These are phyloP conservation scores for Pythium dissotocum DNA, from an alignment of 352 stramenopile species.

Conservation along the genomic window DNA sequence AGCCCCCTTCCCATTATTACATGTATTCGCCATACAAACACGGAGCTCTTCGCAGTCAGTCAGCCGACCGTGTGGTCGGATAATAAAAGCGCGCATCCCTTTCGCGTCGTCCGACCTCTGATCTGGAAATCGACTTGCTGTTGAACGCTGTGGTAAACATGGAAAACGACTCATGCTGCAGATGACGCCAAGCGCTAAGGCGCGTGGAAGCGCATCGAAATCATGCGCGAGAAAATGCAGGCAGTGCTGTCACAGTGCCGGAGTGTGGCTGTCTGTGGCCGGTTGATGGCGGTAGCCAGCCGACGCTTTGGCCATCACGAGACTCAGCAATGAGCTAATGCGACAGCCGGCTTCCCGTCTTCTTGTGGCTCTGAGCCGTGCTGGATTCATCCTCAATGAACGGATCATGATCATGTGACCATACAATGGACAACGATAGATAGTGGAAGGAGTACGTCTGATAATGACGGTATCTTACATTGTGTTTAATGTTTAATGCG, in stretches of 20 bases:
- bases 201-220: too few species aligned
- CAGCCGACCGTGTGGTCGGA: not conserved
- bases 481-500: not conserved
- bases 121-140: not conserved
- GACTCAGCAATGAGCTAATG: not conserved
- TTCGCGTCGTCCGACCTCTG: not conserved
- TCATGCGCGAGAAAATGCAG: too few species aligned
- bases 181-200: not conserved
- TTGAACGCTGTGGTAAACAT: not conserved
- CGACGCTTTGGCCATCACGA: not conserved
- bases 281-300: too few species aligned
- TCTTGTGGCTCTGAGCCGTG: too few species aligned
- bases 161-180: not conserved
- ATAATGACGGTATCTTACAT: not conserved
- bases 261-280: too few species aligned
- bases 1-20: not conserved
- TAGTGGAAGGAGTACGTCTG: too few species aligned
- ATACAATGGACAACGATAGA: too few species aligned
- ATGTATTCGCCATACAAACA: not conserved
- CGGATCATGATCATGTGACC: too few species aligned
- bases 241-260: too few species aligned
- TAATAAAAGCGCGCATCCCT: not conserved
- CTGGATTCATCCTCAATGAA: not conserved
- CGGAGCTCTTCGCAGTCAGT: not conserved
- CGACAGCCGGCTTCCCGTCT: not conserved